Conservation (phyloP, 2,329 filamentous ascomycete species). For the Clarireedia homoeocarpa region DNA sequence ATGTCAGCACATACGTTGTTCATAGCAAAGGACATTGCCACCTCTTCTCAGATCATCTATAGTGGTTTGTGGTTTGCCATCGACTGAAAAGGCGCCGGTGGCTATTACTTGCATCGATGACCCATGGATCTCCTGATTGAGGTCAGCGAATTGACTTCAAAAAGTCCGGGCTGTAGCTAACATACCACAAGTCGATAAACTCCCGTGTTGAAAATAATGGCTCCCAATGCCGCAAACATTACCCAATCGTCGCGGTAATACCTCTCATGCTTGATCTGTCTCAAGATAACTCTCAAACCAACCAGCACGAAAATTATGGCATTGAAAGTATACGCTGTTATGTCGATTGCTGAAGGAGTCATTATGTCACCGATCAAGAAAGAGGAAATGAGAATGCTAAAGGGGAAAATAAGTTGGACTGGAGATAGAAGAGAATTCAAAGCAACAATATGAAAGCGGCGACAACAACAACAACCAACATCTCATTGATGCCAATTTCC, state of each 20-base stretch:
- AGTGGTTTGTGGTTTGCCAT: too few relatives aligned
- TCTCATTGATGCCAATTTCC: too few relatives aligned
- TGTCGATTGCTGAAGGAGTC: too few relatives aligned
- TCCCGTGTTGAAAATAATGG: not conserved
- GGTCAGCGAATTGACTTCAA: not conserved
- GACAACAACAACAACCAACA: too few relatives aligned
- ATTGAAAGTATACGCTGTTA: not conserved
- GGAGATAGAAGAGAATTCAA: too few relatives aligned
- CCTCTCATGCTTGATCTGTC: constrained; percentile 1
- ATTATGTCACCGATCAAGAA: too few relatives aligned
- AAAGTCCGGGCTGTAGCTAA: not conserved
- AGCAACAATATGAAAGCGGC: too few relatives aligned
- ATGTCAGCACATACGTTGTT: not conserved
- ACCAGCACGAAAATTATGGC: not conserved
- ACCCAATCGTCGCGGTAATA: constrained; percentile 2
- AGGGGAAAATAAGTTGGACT: too few relatives aligned
- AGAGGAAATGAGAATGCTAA: too few relatives aligned
- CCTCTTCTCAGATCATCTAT: not conserved
- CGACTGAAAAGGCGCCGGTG: too few relatives aligned
- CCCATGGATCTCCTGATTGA: too few relatives aligned
- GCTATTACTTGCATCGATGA: not conserved
- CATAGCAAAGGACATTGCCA: not conserved
- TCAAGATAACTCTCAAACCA: not conserved
- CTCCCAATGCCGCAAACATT: not conserved
- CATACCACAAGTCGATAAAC: not conserved